Conservation (phyloP, 768 basidiomycete genomes). For the Lactifluus subvellereus region DNA sequence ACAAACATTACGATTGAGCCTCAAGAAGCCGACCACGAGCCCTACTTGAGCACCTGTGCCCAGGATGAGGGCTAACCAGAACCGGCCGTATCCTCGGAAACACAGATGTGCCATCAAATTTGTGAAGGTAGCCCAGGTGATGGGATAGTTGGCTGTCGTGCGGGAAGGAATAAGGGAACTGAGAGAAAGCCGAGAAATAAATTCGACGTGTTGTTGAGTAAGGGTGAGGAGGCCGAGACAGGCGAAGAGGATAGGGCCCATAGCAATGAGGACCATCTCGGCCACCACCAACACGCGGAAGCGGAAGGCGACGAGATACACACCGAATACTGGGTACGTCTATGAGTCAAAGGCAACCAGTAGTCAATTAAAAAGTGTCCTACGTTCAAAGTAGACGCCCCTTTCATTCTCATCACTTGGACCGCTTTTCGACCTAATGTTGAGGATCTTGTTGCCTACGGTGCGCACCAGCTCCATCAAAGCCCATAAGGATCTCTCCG, state of each 20-base stretch:
- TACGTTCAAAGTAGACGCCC: slow-evolving; percentile 70
- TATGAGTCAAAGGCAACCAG: background rate
- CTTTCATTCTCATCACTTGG: slow-evolving; percentile 27
- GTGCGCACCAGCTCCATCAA: slow-evolving; percentile 66
- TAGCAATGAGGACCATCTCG: slow-evolving; percentile 55
- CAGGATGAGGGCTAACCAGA: slow-evolving; percentile 54
- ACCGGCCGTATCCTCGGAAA: slow-evolving; percentile 44
- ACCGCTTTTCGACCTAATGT: slow-evolving; percentile 29
- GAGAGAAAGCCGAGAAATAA: background rate
- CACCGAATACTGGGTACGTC: slow-evolving; percentile 49
- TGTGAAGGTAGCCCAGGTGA: slow-evolving; percentile 1
- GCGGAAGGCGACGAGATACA: slow-evolving; percentile 49
- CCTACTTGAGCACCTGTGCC: slow-evolving; percentile 42
- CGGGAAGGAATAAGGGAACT: background rate
- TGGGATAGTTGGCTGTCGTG: slow-evolving; percentile 7
- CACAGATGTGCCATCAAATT: slow-evolving; percentile 6
- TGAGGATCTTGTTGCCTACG: slow-evolving; percentile 50
- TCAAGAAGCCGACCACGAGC: slow-evolving; percentile 44
- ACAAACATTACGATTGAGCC: slow-evolving; percentile 62
- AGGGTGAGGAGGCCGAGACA: slow-evolving; percentile 30
- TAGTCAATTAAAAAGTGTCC: slow-evolving; percentile 26
- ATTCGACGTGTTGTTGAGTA: background rate
- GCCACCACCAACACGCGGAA: slow-evolving; percentile 44
- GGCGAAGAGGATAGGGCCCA: slow-evolving; percentile 53
- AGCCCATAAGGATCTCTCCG: slow-evolving; percentile 59